A percentile compares a stretch with the other conserved stretches of the same genome.
These are phyloP conservation scores for Russula abietina DNA, from an alignment of 768 basidiomycete genomes.

Conservation along the genomic window DNA sequence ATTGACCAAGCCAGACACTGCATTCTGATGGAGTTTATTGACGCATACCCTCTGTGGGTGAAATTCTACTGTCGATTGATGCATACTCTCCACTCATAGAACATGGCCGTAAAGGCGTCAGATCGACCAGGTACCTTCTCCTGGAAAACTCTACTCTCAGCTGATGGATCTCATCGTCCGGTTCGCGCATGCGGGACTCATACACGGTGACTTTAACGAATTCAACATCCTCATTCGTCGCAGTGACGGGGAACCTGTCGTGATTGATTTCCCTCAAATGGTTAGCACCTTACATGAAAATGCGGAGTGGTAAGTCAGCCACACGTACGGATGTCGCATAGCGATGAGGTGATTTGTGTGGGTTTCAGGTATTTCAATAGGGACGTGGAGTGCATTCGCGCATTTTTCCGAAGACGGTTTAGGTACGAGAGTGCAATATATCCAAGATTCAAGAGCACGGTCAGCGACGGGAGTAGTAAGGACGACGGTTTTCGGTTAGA, in stretches of 20 bases:
- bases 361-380: constrained; percentile 90
- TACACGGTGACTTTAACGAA: constrained; percentile 98
- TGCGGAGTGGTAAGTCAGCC: constrained; percentile 78
- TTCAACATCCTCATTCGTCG: constrained; percentile 95
- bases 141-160: constrained; percentile 83
- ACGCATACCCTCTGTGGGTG: constrained; percentile 87
- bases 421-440: constrained; percentile 87
- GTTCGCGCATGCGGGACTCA: constrained; percentile 89
- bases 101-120: constrained; percentile 56
- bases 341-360: constrained; percentile 6
- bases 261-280: constrained; percentile 99
- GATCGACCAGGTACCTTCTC: constrained; percentile 73
- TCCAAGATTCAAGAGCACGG: constrained; percentile 71
- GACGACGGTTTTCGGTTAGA: constrained; percentile 60
- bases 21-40: constrained; percentile 93
- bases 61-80: constrained; percentile 5
- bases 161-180: constrained; percentile 96
- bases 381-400: constrained; percentile 93
- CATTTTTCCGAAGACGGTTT: constrained; percentile 87
- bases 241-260: constrained; percentile 67
- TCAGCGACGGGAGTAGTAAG: constrained; percentile 45
- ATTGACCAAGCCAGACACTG: constrained; percentile 94
- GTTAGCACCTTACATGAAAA: constrained; percentile 95
- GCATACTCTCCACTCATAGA: neutral
- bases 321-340: neutral